phyloP scores from a whole-genome alignment of 306 rosid species.

The Heteromeles arbutifolia region DNA sequence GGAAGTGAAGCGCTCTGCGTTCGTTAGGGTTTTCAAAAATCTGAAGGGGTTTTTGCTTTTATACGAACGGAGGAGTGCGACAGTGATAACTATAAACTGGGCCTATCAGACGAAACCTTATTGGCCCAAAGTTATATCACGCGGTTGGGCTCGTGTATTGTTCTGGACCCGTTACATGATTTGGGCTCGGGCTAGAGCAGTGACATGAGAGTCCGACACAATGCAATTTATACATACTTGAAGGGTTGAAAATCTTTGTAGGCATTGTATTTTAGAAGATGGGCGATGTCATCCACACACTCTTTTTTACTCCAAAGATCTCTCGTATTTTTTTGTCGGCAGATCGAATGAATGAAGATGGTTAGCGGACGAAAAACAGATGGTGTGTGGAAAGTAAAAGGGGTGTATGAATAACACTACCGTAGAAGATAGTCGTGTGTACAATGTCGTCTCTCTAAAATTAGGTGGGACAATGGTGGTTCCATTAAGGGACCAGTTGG shows the following conservation, averaged over 20 bases:
- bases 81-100: background rate
- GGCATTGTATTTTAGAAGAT: too few relatives aligned
- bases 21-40: background rate
- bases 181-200: background rate
- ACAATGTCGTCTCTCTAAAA: too few relatives aligned
- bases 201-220: background rate
- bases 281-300: too few relatives aligned
- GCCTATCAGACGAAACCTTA: background rate
- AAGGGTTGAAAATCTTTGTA: too few relatives aligned
- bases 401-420: too few relatives aligned
- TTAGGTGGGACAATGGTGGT: too few relatives aligned
- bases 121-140: background rate
- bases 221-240: background rate
- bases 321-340: too few relatives aligned
- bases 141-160: background rate
- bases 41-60: background rate
- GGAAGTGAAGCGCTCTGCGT: background rate
- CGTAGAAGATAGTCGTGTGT: too few relatives aligned
- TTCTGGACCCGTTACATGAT: background rate
- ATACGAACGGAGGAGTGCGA: background rate
- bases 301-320: too few relatives aligned
- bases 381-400: too few relatives aligned
- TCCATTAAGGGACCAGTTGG: too few relatives aligned
- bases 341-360: too few relatives aligned
- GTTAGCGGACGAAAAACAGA: fast-evolving